A percentile compares a stretch with the other conserved stretches of the same genome.
Evolutionary conservation across 1,139 yeast genomes (phyloP).

Genomic region (Zygosaccharomyces sapae): DNA sequence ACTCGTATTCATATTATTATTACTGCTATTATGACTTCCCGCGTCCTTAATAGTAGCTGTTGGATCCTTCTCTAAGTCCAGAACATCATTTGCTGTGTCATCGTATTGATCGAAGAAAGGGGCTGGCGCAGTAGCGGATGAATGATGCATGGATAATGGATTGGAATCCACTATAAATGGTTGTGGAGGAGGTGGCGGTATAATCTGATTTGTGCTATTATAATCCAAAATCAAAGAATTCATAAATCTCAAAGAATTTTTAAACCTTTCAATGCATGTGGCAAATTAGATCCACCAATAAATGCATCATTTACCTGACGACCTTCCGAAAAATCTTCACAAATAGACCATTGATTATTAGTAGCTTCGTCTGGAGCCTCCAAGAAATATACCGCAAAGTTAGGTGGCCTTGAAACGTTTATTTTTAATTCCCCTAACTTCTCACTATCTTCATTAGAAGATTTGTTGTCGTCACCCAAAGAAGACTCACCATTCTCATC

Average conservation of each 20-base stretch:
- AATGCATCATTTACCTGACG: conserved; percentile 71
- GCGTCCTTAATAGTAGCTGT: conserved; percentile 7
- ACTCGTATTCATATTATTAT: conserved; percentile 2
- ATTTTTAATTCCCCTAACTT: conserved; percentile 50
- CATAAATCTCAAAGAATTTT: conserved; percentile 49
- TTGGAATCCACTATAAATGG: conserved; percentile 11
- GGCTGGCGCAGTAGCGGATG: conserved; percentile 3
- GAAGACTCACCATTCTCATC: conserved; percentile 12
- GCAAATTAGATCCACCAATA: conserved; percentile 46
- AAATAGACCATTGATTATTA: conserved; percentile 70
- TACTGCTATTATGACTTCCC: conserved; percentile 8
- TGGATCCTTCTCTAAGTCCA: conserved; percentile 10
- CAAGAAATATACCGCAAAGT: conserved; percentile 68
- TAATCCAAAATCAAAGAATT: conserved; percentile 51
- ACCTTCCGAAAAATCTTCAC: conserved; percentile 79
- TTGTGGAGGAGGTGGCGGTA: conserved; percentile 15
- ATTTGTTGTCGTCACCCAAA: conserved; percentile 11
- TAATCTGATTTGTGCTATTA: conserved; percentile 35
- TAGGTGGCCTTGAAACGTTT: conserved; percentile 56
- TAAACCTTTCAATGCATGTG: conserved; percentile 47
- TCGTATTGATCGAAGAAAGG: conserved; percentile 15
- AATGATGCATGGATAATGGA: conserved; percentile 12
- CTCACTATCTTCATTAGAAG: conserved; percentile 16
- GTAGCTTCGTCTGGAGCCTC: conserved; percentile 40
- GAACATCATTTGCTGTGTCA: conserved; percentile 13